These are phyloP conservation scores for Syncephalis plumigaleata DNA, from an alignment of 371 early-diverging fungal genomes.

Conservation along the genomic window DNA sequence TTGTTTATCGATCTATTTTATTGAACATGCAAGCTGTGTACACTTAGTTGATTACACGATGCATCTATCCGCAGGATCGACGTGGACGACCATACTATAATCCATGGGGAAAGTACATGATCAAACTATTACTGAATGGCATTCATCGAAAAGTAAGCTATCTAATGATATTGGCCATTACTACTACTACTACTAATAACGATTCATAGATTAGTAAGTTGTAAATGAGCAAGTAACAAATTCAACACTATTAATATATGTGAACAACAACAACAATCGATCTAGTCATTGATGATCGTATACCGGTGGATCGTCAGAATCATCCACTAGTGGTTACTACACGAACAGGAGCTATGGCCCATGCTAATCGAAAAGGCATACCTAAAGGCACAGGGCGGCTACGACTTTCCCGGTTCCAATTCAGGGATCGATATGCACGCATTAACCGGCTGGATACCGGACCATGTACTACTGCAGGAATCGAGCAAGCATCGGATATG, in stretches of 20 bases:
- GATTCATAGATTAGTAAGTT: background rate
- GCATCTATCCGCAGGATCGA: slow-evolving; percentile 70
- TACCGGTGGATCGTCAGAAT: slow-evolving; percentile 56
- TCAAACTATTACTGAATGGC: slow-evolving; percentile 73
- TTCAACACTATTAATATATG: background rate
- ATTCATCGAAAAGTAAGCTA: slow-evolving; percentile 61
- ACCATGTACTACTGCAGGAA: slow-evolving; percentile 54
- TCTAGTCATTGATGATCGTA: slow-evolving; percentile 66
- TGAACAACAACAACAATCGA: no score
- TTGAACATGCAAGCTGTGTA: background rate
- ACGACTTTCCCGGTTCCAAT: slow-evolving; percentile 85
- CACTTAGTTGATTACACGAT: slow-evolving; percentile 52
- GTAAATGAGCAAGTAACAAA: background rate
- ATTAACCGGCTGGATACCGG: slow-evolving; percentile 87
- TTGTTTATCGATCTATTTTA: background rate
- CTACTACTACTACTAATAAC: background rate
- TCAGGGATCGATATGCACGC: slow-evolving; percentile 80
- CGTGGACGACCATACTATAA: slow-evolving; percentile 61
- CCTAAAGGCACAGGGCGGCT: slow-evolving; percentile 88
- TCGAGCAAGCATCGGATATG: slow-evolving; percentile 25
- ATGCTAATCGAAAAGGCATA: slow-evolving; percentile 87
- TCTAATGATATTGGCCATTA: background rate
- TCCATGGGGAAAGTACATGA: slow-evolving; percentile 72
- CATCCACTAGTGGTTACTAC: slow-evolving; percentile 72
- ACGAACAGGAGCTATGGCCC: slow-evolving; percentile 65